Evolutionary conservation across 2,329 filamentous ascomycete genomes (phyloP).

Genomic region (Colletotrichum australisinense): DNA sequence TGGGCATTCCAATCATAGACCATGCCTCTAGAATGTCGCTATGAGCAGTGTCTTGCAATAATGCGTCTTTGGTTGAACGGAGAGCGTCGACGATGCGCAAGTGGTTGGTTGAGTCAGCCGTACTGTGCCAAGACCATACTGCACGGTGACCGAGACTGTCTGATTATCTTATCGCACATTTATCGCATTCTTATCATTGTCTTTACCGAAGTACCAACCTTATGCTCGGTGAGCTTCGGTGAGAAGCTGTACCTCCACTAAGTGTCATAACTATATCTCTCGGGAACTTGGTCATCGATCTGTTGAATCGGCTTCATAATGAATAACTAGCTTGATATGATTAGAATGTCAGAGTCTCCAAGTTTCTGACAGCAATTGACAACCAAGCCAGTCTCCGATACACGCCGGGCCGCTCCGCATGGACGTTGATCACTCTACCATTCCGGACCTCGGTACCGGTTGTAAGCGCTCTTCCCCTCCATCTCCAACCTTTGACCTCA

Average conservation of each 20-base stretch:
- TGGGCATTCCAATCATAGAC: constrained; percentile 60
- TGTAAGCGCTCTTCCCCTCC: constrained; percentile 13
- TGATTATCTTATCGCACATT: background rate
- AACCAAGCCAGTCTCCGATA: background rate
- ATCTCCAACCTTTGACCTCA: background rate
- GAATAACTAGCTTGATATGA: background rate
- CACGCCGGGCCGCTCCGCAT: background rate
- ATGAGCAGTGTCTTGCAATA: background rate
- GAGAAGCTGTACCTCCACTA: background rate
- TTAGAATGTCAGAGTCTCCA: no score
- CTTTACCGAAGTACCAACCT: constrained; percentile 1
- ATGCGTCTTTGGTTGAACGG: constrained; percentile 25
- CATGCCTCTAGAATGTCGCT: constrained; percentile 46
- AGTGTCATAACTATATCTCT: background rate
- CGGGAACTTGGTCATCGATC: background rate
- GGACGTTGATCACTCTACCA: constrained; percentile 9
- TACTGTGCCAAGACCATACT: background rate
- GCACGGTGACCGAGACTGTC: constrained; percentile 12
- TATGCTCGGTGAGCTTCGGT: constrained; percentile 2
- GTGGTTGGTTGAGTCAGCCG: constrained; percentile 36
- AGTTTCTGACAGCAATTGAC: background rate
- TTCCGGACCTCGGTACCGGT: constrained; percentile 26
- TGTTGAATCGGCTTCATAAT: background rate
- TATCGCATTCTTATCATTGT: background rate
- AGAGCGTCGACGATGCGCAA: constrained; percentile 8